Evolutionary conservation across 2,329 filamentous ascomycete species (phyloP), one percentile per base, ranked within the genome.

Genomic region (Fusarium redolens): DNA sequence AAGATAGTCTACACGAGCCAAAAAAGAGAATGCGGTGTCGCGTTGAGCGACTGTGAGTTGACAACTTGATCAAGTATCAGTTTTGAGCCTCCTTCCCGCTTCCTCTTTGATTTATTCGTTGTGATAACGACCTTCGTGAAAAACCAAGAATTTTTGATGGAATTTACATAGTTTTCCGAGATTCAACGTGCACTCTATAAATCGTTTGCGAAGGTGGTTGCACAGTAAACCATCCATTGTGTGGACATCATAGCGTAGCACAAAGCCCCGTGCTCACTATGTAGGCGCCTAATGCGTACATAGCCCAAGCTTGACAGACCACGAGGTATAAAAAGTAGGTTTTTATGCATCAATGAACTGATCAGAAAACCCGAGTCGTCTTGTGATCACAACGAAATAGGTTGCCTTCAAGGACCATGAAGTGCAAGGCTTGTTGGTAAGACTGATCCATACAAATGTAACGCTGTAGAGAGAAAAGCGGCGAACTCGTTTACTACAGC

Each of bases 41-140:
- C 52, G 45, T 58, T 60, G 65, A 62, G 65, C 56, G 62, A 58
- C 66, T 56, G 54, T 62, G 67, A 59, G 63, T 69, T 65, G 35
- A 74, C 57, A 57, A 64, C 71, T 67, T 71, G 38, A 64, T 61
- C 43, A 58, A 61, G 71, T 65, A 74, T 71, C 60, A 74, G 67
- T 51, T 74, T 74, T 65, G 63, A 48, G 15, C 59, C 68, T 56
- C 20, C 38, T 11, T 45, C 44, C 33, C 59, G 67, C 68, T 58
- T 54, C 58, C 38, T 72, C 64, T 37, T 73, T 71, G 71, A 73
- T 72, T 74, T 73, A 72, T 59, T 67, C 25, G n/a, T 40, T 41
- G 57, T 43, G 13, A 43, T 41, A 15, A 40, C 15, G 12, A 18
- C 35, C 17, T 57, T 20, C 30, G n/a, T 35, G 18, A 18, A 37